Evolutionary conservation across 495 filamentous ascomycete genomes (phyloP).

Genomic region (Penicillium verhagenii): DNA sequence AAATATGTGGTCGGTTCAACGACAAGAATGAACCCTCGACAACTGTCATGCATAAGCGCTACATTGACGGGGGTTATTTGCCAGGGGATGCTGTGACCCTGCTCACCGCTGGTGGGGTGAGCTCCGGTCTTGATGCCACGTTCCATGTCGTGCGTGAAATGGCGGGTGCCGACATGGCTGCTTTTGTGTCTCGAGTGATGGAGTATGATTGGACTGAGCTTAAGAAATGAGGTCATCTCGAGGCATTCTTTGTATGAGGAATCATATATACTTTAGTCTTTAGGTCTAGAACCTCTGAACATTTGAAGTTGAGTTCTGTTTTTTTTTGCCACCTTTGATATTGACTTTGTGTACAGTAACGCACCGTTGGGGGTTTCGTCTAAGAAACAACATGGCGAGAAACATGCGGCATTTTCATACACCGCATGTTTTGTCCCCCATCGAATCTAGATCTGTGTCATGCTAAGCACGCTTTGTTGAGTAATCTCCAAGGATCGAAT

Average conservation of each 20-base stretch:
- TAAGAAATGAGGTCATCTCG: not conserved
- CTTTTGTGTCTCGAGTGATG: slow-evolving; percentile 65
- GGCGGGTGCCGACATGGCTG: slow-evolving; percentile 63
- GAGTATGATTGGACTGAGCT: slow-evolving; percentile 63
- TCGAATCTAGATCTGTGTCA: not conserved
- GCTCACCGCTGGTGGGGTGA: slow-evolving; percentile 73
- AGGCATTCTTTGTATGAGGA: not conserved
- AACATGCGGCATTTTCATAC: not conserved
- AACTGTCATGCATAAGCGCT: slow-evolving; percentile 74
- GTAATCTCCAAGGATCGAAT: not conserved
- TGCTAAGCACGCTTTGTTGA: not conserved
- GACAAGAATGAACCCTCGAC: slow-evolving; percentile 50
- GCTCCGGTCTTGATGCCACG: slow-evolving; percentile 73
- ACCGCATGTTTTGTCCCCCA: not conserved
- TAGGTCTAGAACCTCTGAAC: not conserved
- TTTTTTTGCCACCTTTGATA: not conserved
- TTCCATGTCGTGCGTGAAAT: slow-evolving; percentile 76
- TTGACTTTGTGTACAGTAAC: not conserved
- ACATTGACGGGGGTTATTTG: slow-evolving; percentile 65
- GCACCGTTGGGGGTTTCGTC: not conserved
- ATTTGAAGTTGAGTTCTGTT: no score
- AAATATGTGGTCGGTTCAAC: slow-evolving; percentile 49
- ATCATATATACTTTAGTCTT: not conserved
- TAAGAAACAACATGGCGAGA: not conserved
- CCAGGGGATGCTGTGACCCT: slow-evolving; percentile 68